Evolutionary conservation across 176 grass and related monocot genomes (phyloP).

Genomic region (Avena insularis): DNA sequence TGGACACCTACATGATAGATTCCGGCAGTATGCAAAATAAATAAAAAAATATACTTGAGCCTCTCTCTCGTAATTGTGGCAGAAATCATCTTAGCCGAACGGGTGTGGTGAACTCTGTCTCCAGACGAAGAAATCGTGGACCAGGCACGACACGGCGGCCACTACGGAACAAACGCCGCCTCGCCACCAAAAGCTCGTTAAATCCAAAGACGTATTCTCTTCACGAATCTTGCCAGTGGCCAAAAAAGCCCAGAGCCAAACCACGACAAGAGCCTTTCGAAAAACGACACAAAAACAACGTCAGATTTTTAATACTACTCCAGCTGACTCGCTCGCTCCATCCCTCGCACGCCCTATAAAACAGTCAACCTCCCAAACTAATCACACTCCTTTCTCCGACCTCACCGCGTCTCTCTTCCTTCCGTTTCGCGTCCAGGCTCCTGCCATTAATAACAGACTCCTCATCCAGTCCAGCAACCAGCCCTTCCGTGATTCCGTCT

Average conservation of each 20-base stretch:
- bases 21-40: no score
- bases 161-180: slow-evolving; percentile 9
- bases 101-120: neutral
- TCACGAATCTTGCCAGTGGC: neutral
- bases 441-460: neutral
- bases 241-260: neutral
- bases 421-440: slow-evolving; percentile 22
- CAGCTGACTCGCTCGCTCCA: neutral
- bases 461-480: neutral
- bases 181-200: slow-evolving; percentile 30
- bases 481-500: neutral
- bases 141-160: neutral
- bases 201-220: slow-evolving; percentile 20
- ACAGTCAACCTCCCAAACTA: neutral
- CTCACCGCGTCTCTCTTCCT: neutral
- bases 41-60: no score
- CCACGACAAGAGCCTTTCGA: neutral
- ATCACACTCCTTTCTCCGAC: slow-evolving; percentile 9
- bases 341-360: slow-evolving; percentile 34
- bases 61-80: neutral
- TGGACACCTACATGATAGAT: no score
- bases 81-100: neutral
- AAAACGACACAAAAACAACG: neutral
- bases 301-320: neutral
- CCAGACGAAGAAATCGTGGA: slow-evolving; percentile 29